These are phyloP conservation scores for Saccharomycopsis vini DNA, from an alignment of 805 yeast species.

Conservation along the genomic window DNA sequence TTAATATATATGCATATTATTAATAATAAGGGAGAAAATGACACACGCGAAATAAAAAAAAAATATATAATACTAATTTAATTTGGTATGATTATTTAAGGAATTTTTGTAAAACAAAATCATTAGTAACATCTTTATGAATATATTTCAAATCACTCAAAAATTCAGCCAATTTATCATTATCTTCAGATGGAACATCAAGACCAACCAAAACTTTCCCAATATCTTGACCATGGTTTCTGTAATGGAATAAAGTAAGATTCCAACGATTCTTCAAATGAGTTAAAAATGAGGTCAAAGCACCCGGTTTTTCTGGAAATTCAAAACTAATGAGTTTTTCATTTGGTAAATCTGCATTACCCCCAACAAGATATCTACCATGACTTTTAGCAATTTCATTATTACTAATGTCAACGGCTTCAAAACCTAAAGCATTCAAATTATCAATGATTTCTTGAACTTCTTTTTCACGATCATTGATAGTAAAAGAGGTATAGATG, in stretches of 20 bases:
- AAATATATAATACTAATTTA: too few species aligned
- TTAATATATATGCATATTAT: neutral
- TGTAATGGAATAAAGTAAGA: slow-evolving; percentile 87
- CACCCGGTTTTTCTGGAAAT: slow-evolving; percentile 97
- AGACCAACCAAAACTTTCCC: slow-evolving; percentile 90
- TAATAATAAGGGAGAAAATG: too few species aligned
- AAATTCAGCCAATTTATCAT: slow-evolving; percentile 56
- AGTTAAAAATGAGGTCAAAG: slow-evolving; percentile 70
- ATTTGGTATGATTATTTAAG: too few species aligned
- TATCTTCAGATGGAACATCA: slow-evolving; percentile 66
- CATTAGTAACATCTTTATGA: slow-evolving; percentile 73
- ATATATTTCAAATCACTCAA: slow-evolving; percentile 67
- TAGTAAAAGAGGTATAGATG: slow-evolving; percentile 79
- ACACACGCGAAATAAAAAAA: too few species aligned
- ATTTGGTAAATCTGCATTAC: slow-evolving; percentile 60
- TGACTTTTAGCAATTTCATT: slow-evolving; percentile 95
- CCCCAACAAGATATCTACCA: slow-evolving; percentile 94
- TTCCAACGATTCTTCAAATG: slow-evolving; percentile 77
- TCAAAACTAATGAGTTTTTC: slow-evolving; percentile 81
- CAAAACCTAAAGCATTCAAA: slow-evolving; percentile 52
- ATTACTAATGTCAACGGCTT: slow-evolving; percentile 76
- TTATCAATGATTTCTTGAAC: slow-evolving; percentile 51
- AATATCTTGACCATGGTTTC: slow-evolving; percentile 93
- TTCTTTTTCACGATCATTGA: slow-evolving; percentile 60
- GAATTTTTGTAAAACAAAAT: slow-evolving; percentile 77